These are phyloP conservation scores for Sodiomyces alkalinus DNA, from an alignment of 2,329 filamentous ascomycete genomes.

Conservation along the genomic window DNA sequence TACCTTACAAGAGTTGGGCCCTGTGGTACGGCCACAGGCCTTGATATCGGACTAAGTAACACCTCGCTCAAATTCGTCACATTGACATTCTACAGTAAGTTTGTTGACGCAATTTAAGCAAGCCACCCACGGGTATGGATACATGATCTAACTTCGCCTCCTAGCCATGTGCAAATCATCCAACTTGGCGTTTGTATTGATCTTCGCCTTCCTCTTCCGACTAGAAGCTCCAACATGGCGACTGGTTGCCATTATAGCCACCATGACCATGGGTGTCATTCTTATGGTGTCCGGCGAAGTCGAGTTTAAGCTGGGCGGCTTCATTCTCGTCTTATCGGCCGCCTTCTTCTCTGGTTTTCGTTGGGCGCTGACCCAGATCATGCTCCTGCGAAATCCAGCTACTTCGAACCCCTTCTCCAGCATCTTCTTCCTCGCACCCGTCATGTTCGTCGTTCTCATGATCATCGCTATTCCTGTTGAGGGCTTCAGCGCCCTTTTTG, in stretches of 20 bases:
- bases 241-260: slow-evolving; percentile 71
- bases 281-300: slow-evolving; percentile 98
- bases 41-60: slow-evolving; percentile 93
- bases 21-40: slow-evolving; percentile 79
- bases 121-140: too few relatives aligned
- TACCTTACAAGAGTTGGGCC: slow-evolving; percentile 86
- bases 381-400: slow-evolving; percentile 82
- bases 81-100: slow-evolving; percentile 82
- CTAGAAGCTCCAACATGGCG: slow-evolving; percentile 79
- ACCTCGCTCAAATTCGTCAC: slow-evolving; percentile 93
- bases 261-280: slow-evolving; percentile 85
- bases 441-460: slow-evolving; percentile 83
- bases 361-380: slow-evolving; percentile 96
- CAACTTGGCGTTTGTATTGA: slow-evolving; percentile 80
- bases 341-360: slow-evolving; percentile 94
- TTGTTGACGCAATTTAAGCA: too few relatives aligned
- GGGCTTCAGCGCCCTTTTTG: slow-evolving; percentile 52
- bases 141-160: too few relatives aligned
- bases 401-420: slow-evolving; percentile 94
- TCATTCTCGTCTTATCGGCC: slow-evolving; percentile 81
- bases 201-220: slow-evolving; percentile 89
- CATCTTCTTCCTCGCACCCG: slow-evolving; percentile 91
- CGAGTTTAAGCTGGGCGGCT: slow-evolving; percentile 73
- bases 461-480: slow-evolving; percentile 75
- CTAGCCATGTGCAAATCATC: slow-evolving; percentile 96